A percentile compares a stretch with the other conserved stretches of the same genome.
phyloP scores from a whole-genome alignment of 202 grass and related monocot genomes.

The Hordeum pubiflorum region DNA sequence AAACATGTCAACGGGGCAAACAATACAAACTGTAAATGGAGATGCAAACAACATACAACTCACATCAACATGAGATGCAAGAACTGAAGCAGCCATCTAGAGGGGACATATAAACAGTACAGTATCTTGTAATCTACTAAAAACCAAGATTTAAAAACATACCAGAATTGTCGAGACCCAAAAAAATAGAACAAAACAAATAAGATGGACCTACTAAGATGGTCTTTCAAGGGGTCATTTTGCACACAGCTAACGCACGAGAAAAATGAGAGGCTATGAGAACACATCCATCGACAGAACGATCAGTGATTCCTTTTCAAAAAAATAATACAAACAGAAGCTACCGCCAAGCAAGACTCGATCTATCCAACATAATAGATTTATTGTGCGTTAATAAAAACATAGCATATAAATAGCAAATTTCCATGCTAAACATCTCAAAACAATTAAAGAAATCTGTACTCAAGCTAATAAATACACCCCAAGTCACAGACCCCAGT shows the following conservation, averaged over 20 bases:
- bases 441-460: too few species aligned
- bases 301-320: too few species aligned
- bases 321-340: too few species aligned
- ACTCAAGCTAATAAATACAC: too few species aligned
- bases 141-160: too few species aligned
- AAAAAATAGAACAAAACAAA: too few species aligned
- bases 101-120: neutral
- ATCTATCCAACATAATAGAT: too few species aligned
- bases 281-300: neutral
- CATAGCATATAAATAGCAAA: too few species aligned
- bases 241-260: neutral
- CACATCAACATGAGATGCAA: neutral
- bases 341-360: too few species aligned
- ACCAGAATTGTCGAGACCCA: neutral
- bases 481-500: too few species aligned
- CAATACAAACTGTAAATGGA: neutral
- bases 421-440: too few species aligned
- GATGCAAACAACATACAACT: neutral
- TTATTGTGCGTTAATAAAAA: too few species aligned
- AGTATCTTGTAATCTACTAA: neutral
- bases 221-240: neutral
- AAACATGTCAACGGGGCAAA: neutral
- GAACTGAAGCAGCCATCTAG: neutral
- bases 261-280: neutral
- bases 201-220: neutral